Conservation (phyloP, 345 rosid species). For the Angophora floribunda region DNA sequence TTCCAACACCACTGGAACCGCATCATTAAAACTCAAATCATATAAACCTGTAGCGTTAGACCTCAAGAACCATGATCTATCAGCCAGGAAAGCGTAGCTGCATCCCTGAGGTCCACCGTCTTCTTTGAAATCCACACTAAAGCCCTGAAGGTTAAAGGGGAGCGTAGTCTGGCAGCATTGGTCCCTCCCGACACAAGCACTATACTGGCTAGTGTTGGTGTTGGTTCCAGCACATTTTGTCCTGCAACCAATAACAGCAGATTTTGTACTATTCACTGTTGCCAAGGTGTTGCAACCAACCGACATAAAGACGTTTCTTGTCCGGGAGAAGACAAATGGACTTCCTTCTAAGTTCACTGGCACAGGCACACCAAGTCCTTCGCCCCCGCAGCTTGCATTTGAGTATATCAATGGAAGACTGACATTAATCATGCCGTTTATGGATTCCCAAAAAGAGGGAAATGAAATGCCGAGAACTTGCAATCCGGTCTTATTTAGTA, state of each 20-base stretch:
- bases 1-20: not conserved
- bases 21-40: not conserved
- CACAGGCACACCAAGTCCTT: accelerated
- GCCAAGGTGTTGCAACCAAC: not conserved
- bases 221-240: not conserved
- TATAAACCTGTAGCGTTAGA: not conserved
- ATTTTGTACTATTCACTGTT: not conserved
- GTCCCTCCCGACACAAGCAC: not conserved
- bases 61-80: not conserved
- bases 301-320: not conserved
- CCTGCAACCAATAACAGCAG: not conserved
- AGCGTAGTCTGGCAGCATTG: not conserved
- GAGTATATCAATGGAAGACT: not conserved
- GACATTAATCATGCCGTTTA: not conserved
- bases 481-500: not conserved
- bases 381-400: not conserved
- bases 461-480: not conserved
- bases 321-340: not conserved
- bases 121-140: not conserved
- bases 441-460: accelerated
- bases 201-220: accelerated
- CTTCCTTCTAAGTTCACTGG: not conserved
- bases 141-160: not conserved
- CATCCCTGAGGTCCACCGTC: not conserved
- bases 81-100: not conserved